A percentile compares a stretch with the other conserved stretches of the same genome.
phyloP scores from a whole-genome alignment of 1,284 basidiomycete species.

The Chalciporus sp. region DNA sequence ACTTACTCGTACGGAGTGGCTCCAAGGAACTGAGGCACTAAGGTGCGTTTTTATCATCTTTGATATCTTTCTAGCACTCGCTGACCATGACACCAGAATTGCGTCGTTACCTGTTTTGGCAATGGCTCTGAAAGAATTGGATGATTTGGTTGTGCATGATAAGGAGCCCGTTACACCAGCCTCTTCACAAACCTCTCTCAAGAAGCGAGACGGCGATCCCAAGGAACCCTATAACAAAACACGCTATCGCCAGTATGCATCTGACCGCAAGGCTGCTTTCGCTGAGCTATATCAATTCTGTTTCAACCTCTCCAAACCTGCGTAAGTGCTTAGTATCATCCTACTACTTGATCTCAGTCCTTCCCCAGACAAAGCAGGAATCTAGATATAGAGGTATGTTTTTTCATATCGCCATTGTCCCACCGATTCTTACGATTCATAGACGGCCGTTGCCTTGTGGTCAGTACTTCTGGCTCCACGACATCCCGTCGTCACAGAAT shows the following conservation, averaged over 20 bases:
- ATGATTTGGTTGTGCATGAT: constrained; percentile 58
- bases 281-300: constrained; percentile 67
- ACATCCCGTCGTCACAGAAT: constrained; percentile 63
- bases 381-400: constrained; percentile 74
- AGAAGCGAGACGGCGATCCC: constrained; percentile 33
- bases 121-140: constrained; percentile 57
- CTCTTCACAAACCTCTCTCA: constrained; percentile 32
- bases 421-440: constrained; percentile 14
- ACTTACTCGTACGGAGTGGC: constrained; percentile 67
- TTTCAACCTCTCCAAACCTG: constrained; percentile 68
- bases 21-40: constrained; percentile 53
- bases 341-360: constrained; percentile 3
- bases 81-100: constrained; percentile 45
- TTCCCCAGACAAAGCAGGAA: constrained; percentile 60
- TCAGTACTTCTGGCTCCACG: constrained; percentile 64
- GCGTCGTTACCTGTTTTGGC: constrained; percentile 55
- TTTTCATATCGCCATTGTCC: constrained; percentile 3
- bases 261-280: constrained; percentile 55
- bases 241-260: constrained; percentile 51
- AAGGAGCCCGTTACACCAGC: constrained; percentile 39
- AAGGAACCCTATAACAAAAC: constrained; percentile 58
- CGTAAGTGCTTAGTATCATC: constrained; percentile 44
- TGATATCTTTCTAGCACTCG: background rate
- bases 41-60: constrained; percentile 47
- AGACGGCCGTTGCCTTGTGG: constrained; percentile 77